A percentile compares a stretch with the other conserved stretches of the same genome.
These are phyloP conservation scores for Colletotrichum siamense DNA, from an alignment of 2,329 filamentous ascomycete genomes.

Conservation along the genomic window DNA sequence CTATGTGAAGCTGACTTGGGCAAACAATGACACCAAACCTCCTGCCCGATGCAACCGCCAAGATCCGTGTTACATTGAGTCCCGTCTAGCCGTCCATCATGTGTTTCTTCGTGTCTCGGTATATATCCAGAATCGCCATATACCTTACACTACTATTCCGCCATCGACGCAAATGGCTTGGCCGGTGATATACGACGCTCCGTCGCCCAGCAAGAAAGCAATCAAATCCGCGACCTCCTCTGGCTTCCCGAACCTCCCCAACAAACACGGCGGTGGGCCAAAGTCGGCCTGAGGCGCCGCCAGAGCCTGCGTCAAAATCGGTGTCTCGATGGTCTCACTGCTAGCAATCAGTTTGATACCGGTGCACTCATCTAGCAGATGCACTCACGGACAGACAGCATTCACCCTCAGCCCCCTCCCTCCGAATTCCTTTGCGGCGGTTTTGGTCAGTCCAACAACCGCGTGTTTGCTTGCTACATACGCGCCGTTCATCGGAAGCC, in stretches of 20 bases:
- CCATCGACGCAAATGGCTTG: slow-evolving; percentile 30
- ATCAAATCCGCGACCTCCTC: slow-evolving; percentile 32
- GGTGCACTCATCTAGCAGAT: not conserved
- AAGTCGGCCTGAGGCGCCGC: not conserved
- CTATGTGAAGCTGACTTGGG: not conserved
- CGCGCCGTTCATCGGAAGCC: slow-evolving; percentile 31
- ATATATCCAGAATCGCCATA: not conserved
- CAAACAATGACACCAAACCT: not conserved
- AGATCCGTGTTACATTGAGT: not conserved
- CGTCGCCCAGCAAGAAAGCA: slow-evolving; percentile 31
- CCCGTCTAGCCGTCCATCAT: not conserved
- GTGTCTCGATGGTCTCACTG: not conserved
- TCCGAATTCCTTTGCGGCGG: slow-evolving; percentile 32
- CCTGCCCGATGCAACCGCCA: not conserved
- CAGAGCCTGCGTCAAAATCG: not conserved
- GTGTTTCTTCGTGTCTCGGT: not conserved
- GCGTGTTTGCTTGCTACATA: slow-evolving; percentile 36
- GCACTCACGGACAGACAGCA: slow-evolving; percentile 31
- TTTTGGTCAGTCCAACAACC: slow-evolving; percentile 32
- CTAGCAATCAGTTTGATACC: not conserved
- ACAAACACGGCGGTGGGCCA: not conserved
- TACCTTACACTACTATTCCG: slow-evolving; percentile 3
- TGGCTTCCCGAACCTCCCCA: slow-evolving; percentile 28
- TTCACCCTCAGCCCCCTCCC: slow-evolving; percentile 28
- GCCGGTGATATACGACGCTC: slow-evolving; percentile 30